Evolutionary conservation across 73 alveolate genomes (phyloP).

Genomic region (Tetrahymena borealis): DNA sequence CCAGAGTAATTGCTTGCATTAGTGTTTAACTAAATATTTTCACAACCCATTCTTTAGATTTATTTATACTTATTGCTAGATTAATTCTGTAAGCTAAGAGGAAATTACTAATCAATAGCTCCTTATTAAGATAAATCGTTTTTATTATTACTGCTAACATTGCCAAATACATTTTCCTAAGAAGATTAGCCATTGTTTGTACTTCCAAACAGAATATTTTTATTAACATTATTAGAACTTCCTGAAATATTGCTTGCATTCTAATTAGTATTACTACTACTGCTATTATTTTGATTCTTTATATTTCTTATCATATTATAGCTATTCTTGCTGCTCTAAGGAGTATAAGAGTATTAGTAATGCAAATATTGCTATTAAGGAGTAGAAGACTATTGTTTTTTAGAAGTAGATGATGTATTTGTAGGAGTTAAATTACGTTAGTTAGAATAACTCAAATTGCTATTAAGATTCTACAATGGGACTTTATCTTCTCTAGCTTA

Average conservation of each 20-base stretch:
- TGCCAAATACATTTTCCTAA: neutral
- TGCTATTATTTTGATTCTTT: neutral
- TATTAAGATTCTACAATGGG: neutral
- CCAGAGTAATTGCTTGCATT: neutral
- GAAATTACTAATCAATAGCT: neutral
- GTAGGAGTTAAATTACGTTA: neutral
- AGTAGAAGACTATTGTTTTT: neutral
- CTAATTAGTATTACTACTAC: neutral
- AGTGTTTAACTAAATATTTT: neutral
- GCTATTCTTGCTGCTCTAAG: neutral
- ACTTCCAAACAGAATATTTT: neutral
- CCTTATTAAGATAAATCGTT: neutral
- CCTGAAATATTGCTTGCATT: too few species aligned
- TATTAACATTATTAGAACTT: neutral
- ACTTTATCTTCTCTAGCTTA: neutral
- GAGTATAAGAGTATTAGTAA: neutral
- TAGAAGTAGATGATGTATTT: neutral
- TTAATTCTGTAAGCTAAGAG: neutral
- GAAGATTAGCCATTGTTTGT: neutral
- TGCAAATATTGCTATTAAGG: neutral
- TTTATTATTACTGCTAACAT: neutral
- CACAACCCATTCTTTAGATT: neutral
- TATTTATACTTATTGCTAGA: neutral
- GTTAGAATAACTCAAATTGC: neutral
- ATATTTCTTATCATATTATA: neutral